Percentiles rank a stretch among this genome's conserved stretches.
These are phyloP conservation scores for Coemansia sp. DNA, from an alignment of 192 early-diverging fungal species.

Conservation along the genomic window DNA sequence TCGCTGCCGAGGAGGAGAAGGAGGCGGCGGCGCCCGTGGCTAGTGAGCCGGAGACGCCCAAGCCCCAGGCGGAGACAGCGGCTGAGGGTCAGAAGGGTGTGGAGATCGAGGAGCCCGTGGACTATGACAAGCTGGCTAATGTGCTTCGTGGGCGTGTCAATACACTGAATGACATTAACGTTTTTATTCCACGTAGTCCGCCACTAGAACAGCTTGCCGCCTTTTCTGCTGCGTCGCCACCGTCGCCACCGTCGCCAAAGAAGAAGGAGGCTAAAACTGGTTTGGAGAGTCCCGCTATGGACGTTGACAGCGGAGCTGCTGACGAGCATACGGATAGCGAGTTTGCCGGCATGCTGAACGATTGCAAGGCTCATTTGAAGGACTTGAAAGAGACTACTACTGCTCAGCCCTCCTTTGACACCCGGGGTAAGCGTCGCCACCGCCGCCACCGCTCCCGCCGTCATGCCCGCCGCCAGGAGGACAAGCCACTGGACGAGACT, in stretches of 20 bases:
- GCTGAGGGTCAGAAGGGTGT: conserved; percentile 6
- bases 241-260: not conserved
- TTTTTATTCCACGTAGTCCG: conserved; percentile 36
- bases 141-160: conserved; percentile 37
- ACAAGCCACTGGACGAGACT: not conserved
- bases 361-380: conserved; percentile 40
- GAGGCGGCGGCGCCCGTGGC: not conserved
- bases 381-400: conserved; percentile 20
- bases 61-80: not conserved
- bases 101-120: conserved; percentile 45
- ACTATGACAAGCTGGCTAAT: conserved; percentile 29
- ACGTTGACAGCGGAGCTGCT: not conserved
- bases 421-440: conserved; percentile 17
- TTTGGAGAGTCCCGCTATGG: not conserved
- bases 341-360: conserved; percentile 31
- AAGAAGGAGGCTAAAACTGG: not conserved
- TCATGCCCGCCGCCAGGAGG: not conserved
- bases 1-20: conserved; percentile 17
- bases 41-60: not conserved
- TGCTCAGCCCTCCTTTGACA: not conserved
- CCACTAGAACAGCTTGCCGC: not conserved
- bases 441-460: conserved; percentile 4
- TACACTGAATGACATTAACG: conserved; percentile 23
- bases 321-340: conserved; percentile 31
- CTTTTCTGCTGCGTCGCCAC: not conserved